A percentile compares a stretch with the other conserved stretches of the same genome.
Evolutionary conservation across 345 rosid genomes (phyloP).

Genomic region (Hevea brasiliensis): DNA sequence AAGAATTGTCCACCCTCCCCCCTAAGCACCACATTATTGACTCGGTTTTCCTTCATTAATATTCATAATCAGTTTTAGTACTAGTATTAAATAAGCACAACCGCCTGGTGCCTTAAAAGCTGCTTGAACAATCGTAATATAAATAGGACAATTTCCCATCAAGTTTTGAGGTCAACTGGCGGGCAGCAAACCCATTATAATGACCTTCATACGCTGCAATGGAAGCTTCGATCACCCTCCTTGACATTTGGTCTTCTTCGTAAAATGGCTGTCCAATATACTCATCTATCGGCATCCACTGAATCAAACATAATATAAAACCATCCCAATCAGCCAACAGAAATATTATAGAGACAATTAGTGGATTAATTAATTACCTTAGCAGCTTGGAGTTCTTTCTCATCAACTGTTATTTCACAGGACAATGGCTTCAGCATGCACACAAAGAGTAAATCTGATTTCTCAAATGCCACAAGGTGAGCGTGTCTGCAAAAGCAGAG

Average conservation of each 20-base stretch:
- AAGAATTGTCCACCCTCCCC: too few species aligned
- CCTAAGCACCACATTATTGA: too few species aligned
- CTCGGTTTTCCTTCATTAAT: too few species aligned
- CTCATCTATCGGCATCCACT: slow-evolving; percentile 56
- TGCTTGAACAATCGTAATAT: slow-evolving; percentile 20
- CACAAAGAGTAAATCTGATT: slow-evolving; percentile 50
- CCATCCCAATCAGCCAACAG: too few species aligned
- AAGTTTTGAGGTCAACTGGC: slow-evolving; percentile 40
- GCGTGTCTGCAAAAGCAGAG: slow-evolving; percentile 33
- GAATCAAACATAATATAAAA: too few species aligned
- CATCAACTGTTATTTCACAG: slow-evolving; percentile 38
- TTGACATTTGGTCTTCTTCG: slow-evolving; percentile 44
- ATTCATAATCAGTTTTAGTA: too few species aligned
- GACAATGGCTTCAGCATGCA: slow-evolving; percentile 50
- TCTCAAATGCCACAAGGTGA: slow-evolving; percentile 47
- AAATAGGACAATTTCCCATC: slow-evolving; percentile 41
- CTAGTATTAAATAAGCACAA: too few species aligned
- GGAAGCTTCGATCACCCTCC: slow-evolving; percentile 37
- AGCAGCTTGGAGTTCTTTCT: slow-evolving; percentile 45
- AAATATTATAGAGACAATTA: background rate
- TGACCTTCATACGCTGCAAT: slow-evolving; percentile 32
- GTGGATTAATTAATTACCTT: slow-evolving; percentile 25
- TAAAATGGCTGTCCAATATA: slow-evolving; percentile 40
- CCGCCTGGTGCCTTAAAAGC: too few species aligned
- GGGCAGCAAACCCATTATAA: slow-evolving; percentile 40